These are phyloP conservation scores for Punctularia strigosozonata DNA, from an alignment of 768 basidiomycete species.

Conservation along the genomic window DNA sequence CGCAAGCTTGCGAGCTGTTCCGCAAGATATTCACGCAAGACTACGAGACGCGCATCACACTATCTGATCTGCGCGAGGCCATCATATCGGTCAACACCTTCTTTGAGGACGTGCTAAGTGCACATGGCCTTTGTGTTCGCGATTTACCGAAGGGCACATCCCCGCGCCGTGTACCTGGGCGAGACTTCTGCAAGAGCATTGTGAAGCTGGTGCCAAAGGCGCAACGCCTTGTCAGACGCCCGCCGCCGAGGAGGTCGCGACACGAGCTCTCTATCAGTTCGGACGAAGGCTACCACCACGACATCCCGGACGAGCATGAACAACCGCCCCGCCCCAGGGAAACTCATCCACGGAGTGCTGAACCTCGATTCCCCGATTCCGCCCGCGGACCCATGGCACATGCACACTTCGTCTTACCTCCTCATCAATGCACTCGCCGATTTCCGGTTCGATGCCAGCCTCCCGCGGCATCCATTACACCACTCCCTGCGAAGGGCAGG, in stretches of 20 bases:
- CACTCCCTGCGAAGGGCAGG: background rate
- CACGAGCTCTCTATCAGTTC: background rate
- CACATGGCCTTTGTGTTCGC: too few relatives aligned
- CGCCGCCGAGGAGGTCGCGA: background rate
- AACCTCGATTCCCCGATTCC: too few relatives aligned
- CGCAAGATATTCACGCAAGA: conserved; percentile 29
- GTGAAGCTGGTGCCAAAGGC: background rate
- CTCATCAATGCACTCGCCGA: too few relatives aligned
- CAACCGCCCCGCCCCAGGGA: too few relatives aligned
- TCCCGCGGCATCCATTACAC: background rate
- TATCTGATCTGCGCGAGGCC: conserved; percentile 11
- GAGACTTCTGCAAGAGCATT: background rate
- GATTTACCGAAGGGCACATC: background rate
- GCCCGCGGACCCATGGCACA: too few relatives aligned
- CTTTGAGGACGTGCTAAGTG: conserved; percentile 13
- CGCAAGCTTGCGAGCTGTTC: conserved; percentile 50
- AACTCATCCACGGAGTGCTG: too few relatives aligned
- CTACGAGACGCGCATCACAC: conserved; percentile 8
- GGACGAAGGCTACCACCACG: too few relatives aligned
- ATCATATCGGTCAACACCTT: conserved; percentile 15
- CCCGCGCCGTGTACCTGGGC: background rate
- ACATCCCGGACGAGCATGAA: too few relatives aligned
- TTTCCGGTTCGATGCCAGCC: too few relatives aligned
- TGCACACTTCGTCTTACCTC: too few relatives aligned
- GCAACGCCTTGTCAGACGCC: too few relatives aligned